Percentiles rank a stretch among this genome's conserved stretches.
These are phyloP conservation scores for Vitis hybrid DNA, from an alignment of 177 flowering plant species.

Conservation along the genomic window DNA sequence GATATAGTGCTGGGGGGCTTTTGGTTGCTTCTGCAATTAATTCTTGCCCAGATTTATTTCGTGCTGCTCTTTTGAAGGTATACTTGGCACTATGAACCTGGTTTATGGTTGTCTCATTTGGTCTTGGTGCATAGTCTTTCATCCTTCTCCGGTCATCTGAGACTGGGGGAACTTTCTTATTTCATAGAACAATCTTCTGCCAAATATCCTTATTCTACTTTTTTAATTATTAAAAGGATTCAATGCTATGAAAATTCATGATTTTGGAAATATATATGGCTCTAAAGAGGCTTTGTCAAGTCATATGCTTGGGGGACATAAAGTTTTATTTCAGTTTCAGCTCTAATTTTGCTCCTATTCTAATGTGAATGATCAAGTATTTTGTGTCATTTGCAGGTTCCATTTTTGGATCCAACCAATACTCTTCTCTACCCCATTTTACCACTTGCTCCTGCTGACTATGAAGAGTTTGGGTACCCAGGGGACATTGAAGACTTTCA, in stretches of 20 bases:
- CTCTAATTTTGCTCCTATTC: neutral
- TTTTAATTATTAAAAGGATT: no score
- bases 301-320: no score
- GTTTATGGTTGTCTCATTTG: neutral
- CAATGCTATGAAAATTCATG: no score
- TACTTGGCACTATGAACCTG: neutral
- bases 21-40: constrained; percentile 90
- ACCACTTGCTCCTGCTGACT: constrained; percentile 71
- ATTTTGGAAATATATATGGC: no score
- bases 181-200: neutral
- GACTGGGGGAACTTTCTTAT: neutral
- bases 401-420: constrained; percentile 79
- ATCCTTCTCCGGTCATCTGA: neutral
- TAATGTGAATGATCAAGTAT: constrained; percentile 1
- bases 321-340: neutral
- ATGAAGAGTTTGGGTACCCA: constrained; percentile 96
- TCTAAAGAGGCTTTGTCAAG: no score
- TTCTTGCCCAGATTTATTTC: constrained; percentile 68
- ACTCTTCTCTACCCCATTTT: constrained; percentile 76
- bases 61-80: constrained; percentile 90
- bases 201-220: neutral
- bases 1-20: constrained; percentile 93
- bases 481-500: constrained; percentile 75
- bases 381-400: constrained; percentile 53
- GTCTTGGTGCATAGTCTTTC: neutral